Percentiles rank a stretch among this genome's conserved stretches.
phyloP scores from a whole-genome alignment of 2,329 filamentous ascomycete genomes.

The Talaromyces sp. region DNA sequence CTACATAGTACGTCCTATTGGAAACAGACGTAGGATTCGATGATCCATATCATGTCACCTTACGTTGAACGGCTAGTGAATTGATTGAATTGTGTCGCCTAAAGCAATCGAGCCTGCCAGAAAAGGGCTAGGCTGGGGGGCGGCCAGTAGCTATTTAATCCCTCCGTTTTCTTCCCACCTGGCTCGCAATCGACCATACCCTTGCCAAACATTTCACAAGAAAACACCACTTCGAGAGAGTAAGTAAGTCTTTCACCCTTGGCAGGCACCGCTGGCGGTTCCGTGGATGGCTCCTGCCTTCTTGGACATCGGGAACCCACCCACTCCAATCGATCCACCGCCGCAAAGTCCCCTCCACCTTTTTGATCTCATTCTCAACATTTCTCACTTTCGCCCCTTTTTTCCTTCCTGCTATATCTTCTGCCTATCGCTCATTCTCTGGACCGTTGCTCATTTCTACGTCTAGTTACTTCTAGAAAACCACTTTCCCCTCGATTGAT shows the following conservation, averaged over 20 bases:
- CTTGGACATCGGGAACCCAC: neutral
- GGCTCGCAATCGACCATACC: neutral
- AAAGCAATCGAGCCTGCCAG: constrained; percentile 2
- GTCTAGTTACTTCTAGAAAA: neutral
- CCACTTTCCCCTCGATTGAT: neutral
- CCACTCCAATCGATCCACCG: neutral
- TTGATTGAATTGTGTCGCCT: neutral
- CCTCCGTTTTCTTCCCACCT: neutral
- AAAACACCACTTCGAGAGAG: neutral
- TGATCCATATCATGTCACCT: neutral
- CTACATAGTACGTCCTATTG: neutral
- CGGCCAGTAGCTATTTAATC: constrained; percentile 1
- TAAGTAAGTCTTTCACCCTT: neutral
- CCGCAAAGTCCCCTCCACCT: neutral
- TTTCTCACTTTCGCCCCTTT: neutral
- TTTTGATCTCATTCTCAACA: neutral
- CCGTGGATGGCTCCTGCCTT: constrained; percentile 1
- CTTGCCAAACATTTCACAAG: neutral
- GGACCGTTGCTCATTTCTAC: neutral
- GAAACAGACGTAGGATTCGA: neutral
- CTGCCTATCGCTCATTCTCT: neutral
- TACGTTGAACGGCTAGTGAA: neutral
- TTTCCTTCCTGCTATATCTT: neutral
- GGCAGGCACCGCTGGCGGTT: neutral
- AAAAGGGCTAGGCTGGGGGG: neutral